Base-by-base conservation (phyloP, 2,329 filamentous ascomycete genomes). In the Neopestalotiopsis sp. region DNA sequence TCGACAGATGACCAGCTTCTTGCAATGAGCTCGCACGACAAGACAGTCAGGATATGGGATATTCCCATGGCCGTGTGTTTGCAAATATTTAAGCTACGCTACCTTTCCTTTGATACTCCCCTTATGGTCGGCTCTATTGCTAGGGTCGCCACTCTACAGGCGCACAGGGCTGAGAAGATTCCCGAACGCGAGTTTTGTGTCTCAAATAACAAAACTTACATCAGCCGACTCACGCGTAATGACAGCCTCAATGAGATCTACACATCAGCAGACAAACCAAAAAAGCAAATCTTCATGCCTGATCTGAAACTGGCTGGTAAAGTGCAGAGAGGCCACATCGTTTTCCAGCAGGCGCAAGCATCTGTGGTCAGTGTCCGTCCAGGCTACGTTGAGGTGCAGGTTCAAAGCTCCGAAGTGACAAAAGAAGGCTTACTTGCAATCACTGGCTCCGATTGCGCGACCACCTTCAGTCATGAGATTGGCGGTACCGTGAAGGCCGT, bases 21-120 rank as follows among this genome's bases (percentile, higher is more conserved):
- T 71, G 97, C 96, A 82, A 94, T 92, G 7, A 89, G 89, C 24
- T 97, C 93, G 40, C 94, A 97, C 78, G 95, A 98, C 83, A 97
- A 96, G 84, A 95, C 92, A 1, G 89, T 98, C 74, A 94, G 95
- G 74, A 89, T 98, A 4, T 99, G 95, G 95, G 91, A 96, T 75
- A 89, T 93, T 1, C 86, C 87, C 53, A 90, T 92, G 71, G 95
- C 95, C 40, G 94, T 91, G 40, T 42, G 40, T 14, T 12, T 42
- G 9, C 40, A 42, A 42, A n/a, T n/a, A n/a, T n/a, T n/a, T n/a
- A 10, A 42, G 40, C 40, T 42, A 42, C 40, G 40, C 40, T 12
- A 10, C 40, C 10, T 42, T 42, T 42, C 9, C 9, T 42, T 42
- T 14, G 40, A 42, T 24, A 24, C 24, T 3, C 24, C 24, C 24